Conservation (phyloP, 2,329 filamentous ascomycete species). For the Aspergillus luchuensis region DNA sequence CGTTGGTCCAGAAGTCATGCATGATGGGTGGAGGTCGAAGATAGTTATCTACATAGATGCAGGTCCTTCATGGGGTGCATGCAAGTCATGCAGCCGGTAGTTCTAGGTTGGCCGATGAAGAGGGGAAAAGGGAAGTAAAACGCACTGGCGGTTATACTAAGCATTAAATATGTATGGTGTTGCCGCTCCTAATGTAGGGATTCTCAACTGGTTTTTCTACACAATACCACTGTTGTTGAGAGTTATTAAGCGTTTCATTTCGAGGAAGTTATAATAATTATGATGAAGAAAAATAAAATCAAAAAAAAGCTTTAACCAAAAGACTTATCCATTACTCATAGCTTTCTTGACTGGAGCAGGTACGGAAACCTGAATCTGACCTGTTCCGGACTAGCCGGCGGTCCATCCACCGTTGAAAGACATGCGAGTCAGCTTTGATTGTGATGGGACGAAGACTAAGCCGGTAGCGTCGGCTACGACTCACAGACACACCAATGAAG, state of each 20-base stretch:
- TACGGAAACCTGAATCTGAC: background rate
- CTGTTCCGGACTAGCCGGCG: background rate
- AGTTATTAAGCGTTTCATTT: too few species aligned
- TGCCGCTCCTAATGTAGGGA: too few species aligned
- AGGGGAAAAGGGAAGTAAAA: background rate
- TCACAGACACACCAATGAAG: background rate
- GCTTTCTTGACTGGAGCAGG: background rate
- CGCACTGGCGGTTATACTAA: background rate
- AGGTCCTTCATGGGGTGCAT: background rate
- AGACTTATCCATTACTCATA: background rate
- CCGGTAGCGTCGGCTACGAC: background rate
- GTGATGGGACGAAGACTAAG: slow-evolving; percentile 11
- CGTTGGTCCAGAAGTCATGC: background rate
- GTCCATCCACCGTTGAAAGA: background rate
- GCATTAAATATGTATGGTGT: too few species aligned
- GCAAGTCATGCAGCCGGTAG: background rate
- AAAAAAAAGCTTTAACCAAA: too few species aligned
- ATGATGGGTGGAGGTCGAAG: background rate
- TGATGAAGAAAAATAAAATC: too few species aligned
- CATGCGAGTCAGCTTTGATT: slow-evolving; percentile 18
- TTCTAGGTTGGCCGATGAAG: background rate
- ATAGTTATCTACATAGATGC: background rate
- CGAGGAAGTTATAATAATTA: too few species aligned
- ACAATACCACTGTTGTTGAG: too few species aligned
- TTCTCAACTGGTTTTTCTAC: too few species aligned